These are phyloP conservation scores for Gomphus sp. DNA, from an alignment of 1,284 basidiomycete genomes.

Conservation along the genomic window DNA sequence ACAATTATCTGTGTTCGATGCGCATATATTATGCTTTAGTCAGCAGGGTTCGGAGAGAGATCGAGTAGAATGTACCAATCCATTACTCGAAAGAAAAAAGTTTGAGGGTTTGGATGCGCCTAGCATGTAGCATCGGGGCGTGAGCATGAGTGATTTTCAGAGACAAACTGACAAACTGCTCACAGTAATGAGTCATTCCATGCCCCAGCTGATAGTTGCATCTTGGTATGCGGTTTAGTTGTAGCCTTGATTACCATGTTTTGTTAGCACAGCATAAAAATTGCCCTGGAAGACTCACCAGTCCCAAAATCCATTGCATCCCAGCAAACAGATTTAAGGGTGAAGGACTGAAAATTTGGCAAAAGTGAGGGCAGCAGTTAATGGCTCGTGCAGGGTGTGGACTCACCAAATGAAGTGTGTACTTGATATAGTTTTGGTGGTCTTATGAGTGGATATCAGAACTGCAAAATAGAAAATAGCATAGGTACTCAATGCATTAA, in stretches of 20 bases:
- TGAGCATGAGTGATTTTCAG: not conserved
- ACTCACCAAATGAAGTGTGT: constrained; percentile 66
- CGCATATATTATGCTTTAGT: not conserved
- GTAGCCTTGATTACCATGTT: constrained; percentile 43
- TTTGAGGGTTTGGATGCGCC: constrained; percentile 72
- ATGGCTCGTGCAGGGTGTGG: not conserved
- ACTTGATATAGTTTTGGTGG: constrained; percentile 74
- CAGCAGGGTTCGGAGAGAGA: not conserved
- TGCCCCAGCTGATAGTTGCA: constrained; percentile 78
- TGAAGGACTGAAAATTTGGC: constrained; percentile 47
- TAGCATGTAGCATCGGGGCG: constrained; percentile 20
- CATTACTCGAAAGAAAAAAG: constrained; percentile 75
- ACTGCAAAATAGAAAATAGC: constrained; percentile 11
- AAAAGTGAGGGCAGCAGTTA: not conserved
- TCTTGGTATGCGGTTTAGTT: constrained; percentile 88
- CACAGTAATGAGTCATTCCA: constrained; percentile 87
- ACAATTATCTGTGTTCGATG: constrained; percentile 69
- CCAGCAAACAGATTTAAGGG: constrained; percentile 81
- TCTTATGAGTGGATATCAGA: not conserved
- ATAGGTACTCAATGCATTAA: constrained; percentile 59
- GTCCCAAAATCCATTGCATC: constrained; percentile 75
- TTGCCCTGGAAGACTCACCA: constrained; percentile 31
- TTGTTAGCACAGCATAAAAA: constrained; percentile 45
- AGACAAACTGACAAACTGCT: constrained; percentile 13
- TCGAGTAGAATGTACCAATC: constrained; percentile 29